A percentile compares a stretch with the other conserved stretches of the same genome.
Evolutionary conservation across 495 filamentous ascomycete genomes (phyloP).

Genomic region (Aspergillus biplanus): DNA sequence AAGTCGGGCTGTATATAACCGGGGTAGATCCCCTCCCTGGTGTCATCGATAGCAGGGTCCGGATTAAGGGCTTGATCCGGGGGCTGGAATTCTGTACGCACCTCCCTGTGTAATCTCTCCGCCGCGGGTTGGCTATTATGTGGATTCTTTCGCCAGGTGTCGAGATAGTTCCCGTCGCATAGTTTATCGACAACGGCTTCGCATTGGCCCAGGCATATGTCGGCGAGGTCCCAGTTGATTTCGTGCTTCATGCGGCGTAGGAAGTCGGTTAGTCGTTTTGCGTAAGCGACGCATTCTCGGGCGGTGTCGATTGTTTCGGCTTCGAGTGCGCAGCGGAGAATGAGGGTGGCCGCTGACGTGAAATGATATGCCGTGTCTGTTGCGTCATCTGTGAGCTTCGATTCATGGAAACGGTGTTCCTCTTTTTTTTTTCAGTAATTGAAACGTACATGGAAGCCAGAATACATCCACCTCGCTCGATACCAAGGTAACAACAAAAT

Average conservation of each 20-base stretch:
- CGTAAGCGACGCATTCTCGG: slow-evolving; percentile 7
- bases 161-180: slow-evolving; percentile 10
- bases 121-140: background rate
- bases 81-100: background rate
- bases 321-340: slow-evolving; percentile 12
- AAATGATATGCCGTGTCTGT: slow-evolving; percentile 13
- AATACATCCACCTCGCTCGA: slow-evolving; percentile 3
- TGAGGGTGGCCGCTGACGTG: slow-evolving; percentile 12
- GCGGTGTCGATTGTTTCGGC: slow-evolving; percentile 13
- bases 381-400: background rate
- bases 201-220: slow-evolving; percentile 15
- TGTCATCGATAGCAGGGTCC: background rate
- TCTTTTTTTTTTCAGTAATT: background rate
- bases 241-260: slow-evolving; percentile 13
- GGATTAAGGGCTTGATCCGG: background rate
- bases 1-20: slow-evolving; percentile 1
- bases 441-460: slow-evolving; percentile 8
- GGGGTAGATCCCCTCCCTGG: background rate
- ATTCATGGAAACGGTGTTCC: background rate
- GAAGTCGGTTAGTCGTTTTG: slow-evolving; percentile 13
- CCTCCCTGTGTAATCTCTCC: background rate
- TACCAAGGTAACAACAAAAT: background rate
- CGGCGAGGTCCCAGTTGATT: slow-evolving; percentile 10
- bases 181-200: slow-evolving; percentile 13
- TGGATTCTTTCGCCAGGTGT: slow-evolving; percentile 15